Percentiles rank a stretch among this genome's conserved stretches.
Conservation (phyloP, 1,284 basidiomycete species). For the Ganoderma leucocontextum region DNA sequence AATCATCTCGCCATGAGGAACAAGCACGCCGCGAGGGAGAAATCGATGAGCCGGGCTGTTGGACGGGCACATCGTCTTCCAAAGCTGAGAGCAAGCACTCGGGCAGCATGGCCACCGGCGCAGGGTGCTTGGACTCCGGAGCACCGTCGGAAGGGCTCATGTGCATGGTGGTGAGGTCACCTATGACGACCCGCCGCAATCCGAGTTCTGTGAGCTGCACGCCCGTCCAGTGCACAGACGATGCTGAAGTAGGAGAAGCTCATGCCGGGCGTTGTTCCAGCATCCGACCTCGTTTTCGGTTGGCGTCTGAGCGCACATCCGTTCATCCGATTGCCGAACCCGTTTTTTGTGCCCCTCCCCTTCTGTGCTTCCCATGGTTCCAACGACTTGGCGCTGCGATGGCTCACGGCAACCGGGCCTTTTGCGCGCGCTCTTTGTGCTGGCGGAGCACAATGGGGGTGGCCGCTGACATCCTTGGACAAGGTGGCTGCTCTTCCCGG, state of each 20-base stretch:
- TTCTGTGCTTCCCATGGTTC: not conserved
- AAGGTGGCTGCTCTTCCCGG: not conserved
- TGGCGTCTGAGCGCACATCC: not conserved
- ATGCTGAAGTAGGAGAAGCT: not conserved
- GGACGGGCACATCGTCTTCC: not conserved
- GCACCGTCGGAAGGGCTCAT: not conserved
- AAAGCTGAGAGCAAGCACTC: not conserved
- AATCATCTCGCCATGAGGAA: not conserved
- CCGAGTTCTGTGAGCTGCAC: not conserved
- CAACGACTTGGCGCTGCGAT: not conserved
- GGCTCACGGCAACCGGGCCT: not conserved
- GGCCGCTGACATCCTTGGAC: not conserved
- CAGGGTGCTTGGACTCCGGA: not conserved
- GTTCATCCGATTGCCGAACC: not conserved
- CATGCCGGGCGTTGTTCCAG: not conserved
- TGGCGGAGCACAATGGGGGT: not conserved
- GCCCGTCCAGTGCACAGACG: not conserved
- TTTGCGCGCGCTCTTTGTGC: not conserved
- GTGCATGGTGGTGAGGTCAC: not conserved
- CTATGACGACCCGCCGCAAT: not conserved
- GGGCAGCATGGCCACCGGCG: not conserved
- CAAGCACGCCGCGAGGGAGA: not conserved
- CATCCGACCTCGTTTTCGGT: not conserved
- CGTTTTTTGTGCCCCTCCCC: not conserved
- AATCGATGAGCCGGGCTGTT: conserved; percentile 1